These are phyloP conservation scores for Malassezia psittaci DNA, from an alignment of 1,284 basidiomycete genomes.

Conservation along the genomic window DNA sequence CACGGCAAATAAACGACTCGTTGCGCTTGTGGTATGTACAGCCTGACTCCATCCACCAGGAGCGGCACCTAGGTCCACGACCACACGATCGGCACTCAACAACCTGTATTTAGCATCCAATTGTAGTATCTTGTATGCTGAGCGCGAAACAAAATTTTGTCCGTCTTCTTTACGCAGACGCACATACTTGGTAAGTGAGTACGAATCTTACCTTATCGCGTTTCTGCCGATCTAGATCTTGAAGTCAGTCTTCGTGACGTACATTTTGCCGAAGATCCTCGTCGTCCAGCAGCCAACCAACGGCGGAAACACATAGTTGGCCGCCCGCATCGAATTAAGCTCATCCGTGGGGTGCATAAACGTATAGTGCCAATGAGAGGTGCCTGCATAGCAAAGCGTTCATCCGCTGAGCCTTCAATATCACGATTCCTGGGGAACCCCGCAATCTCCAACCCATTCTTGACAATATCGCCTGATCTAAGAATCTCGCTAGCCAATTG, in stretches of 20 bases:
- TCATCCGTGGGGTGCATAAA: too few species aligned
- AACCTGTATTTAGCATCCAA: conserved; percentile 29
- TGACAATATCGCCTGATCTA: background rate
- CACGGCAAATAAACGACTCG: conserved; percentile 23
- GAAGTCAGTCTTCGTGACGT: background rate
- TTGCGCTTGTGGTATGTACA: conserved; percentile 3
- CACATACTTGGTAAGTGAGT: conserved; percentile 7
- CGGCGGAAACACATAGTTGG: background rate
- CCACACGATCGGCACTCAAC: conserved; percentile 20
- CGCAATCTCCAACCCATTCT: background rate
- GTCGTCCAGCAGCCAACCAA: background rate
- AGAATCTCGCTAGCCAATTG: background rate
- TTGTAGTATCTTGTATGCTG: conserved; percentile 39
- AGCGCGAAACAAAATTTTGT: conserved; percentile 24
- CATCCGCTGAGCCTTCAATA: too few species aligned
- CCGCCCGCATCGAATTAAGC: too few species aligned
- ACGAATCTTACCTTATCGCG: background rate
- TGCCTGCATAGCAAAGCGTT: too few species aligned
- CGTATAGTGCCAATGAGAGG: too few species aligned
- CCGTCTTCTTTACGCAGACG: conserved; percentile 2
- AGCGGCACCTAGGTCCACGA: conserved; percentile 39
- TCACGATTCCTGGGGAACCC: too few species aligned
- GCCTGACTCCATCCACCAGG: conserved; percentile 42
- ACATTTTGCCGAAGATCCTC: conserved; percentile 10
- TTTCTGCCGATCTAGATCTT: conserved; percentile 9